Conservation (phyloP, 495 filamentous ascomycete genomes). For the Aspergillus diversus region DNA sequence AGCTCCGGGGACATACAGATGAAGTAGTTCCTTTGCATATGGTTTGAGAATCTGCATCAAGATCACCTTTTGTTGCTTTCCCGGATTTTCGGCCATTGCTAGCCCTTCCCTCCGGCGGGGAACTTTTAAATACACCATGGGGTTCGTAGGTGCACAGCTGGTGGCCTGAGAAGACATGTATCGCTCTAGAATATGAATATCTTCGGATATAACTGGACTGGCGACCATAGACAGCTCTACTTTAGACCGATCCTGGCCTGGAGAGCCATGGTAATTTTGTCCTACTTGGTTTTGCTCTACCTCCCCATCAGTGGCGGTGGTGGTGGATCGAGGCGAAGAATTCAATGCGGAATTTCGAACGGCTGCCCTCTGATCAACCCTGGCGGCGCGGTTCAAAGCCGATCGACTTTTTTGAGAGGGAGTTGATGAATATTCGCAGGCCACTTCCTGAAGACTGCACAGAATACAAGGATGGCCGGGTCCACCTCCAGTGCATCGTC, state of each 20-base stretch:
- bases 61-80: conserved; percentile 20
- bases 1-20: conserved; percentile 24
- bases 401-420: background rate
- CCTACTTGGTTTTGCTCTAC: conserved; percentile 13
- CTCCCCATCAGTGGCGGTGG: conserved; percentile 14
- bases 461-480: conserved; percentile 29
- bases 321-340: conserved; percentile 4
- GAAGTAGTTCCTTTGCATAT: conserved; percentile 33
- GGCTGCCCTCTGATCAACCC: background rate
- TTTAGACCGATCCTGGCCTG: conserved; percentile 6
- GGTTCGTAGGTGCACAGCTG: conserved; percentile 14
- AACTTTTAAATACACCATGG: conserved; percentile 28
- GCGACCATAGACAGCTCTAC: conserved; percentile 25
- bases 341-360: conserved; percentile 6
- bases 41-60: conserved; percentile 31
- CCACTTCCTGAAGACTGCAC: conserved; percentile 29
- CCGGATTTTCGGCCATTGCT: conserved; percentile 36
- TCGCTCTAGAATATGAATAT: conserved; percentile 31
- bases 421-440: conserved; percentile 17
- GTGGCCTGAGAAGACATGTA: conserved; percentile 32
- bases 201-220: conserved; percentile 34
- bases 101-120: conserved; percentile 30
- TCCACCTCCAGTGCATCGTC: conserved; percentile 29
- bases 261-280: conserved; percentile 19
- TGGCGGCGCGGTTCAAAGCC: background rate